Base-by-base conservation (phyloP, 2,329 filamentous ascomycete species). In the Cordyceps pruinosa region DNA sequence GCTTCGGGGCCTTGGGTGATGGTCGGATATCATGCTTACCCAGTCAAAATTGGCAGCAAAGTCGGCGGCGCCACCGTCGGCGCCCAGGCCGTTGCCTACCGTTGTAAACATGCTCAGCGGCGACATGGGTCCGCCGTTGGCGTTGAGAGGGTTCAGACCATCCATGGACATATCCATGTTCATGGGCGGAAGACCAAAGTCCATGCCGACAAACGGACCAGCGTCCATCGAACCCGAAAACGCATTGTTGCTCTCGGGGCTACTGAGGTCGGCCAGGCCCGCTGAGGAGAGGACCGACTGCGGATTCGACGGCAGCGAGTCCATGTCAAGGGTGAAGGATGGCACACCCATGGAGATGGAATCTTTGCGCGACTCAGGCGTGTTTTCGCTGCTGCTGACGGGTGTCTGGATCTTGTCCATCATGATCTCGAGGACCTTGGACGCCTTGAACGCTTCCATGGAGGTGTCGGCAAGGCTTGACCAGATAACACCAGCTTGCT, bases 391-490 rank as follows among this genome's bases (percentile, higher is more conserved):
- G 35, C 54, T 59, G 37, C 48, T 56, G 8, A 51, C 39, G 6
- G 58, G 58, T 15, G 58, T 59, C 59, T 66, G 86, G 55, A 97
- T 78, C 70, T 94, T 94, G 32, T 85, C 80, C 45, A 97, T 74
- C 82, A 97, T 91, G 52, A 97, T 85, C 23, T 85, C 85, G n/a
- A 97, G 76, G 25, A 93, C 81, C 42, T 84, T 84, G 41, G 84
- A 84, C 1, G 90, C 93, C 73, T 97, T 97, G 74, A 86, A 92
- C 0, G 92, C 90, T 63, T 97, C 93, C 74, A 97, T 87, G 1
- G 88, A 94, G 25, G 85, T 79, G 56, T 94, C 87, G 3, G 85
- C 82, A 12, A 91, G 77, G 10, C 83, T 84, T 49, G 87, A 85
- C 91, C 92, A 97, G 57, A 97, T 94, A 19, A 81, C 77, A 46